Base-by-base conservation (phyloP, 805 yeast genomes). In the Candida schatavii region DNA sequence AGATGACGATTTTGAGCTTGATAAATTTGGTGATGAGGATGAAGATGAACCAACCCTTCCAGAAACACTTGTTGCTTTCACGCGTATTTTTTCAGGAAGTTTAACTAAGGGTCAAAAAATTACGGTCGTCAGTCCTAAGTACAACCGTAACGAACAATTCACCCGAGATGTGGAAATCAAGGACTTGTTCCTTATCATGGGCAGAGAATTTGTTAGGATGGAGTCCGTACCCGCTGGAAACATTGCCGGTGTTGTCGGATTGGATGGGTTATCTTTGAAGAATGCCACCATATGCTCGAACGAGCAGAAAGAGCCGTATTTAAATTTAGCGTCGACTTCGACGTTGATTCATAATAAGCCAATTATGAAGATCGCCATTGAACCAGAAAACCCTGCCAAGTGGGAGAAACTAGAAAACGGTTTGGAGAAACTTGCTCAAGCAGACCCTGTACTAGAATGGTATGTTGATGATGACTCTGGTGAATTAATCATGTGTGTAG, bases 371-470 rank as follows among this genome's bases (percentile, higher is more conserved):
- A 96, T 93, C 25, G 97, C 99, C 0, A 70, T 93, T n/a, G 99
- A 93, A 58, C 97, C 99, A 1, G 83, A 78, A 3, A 85, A 88
- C 52, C 96, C 96, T 7, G 74, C 83, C 37, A 82, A 88, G 51
- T 77, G 89, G 74, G 81, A 77, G 35, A 78, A 77, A 51, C 69
- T 93, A 34, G 95, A 82, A 39, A 72, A 73, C 22, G 99, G 99
- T 0, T 70, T 93, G 45, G 81, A 80, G 49, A 66, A 88, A 43
- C 70, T 93, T 31, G 81, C 90, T 41, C 83, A 82, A 50, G 91
- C 97, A 0, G 99, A 93, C 62, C 97, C 99, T 1, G 91, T 96
- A 53, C 95, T 90, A 17, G 88, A 88, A 52, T 84, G 90, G 43
- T 85, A 78, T 54, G 72, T 88, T 33, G 90, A 87, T 53, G 74